Evolutionary conservation across 768 basidiomycete genomes (phyloP), one percentile per base, ranked within the genome.

Genomic region (Coprinopsis sp.): DNA sequence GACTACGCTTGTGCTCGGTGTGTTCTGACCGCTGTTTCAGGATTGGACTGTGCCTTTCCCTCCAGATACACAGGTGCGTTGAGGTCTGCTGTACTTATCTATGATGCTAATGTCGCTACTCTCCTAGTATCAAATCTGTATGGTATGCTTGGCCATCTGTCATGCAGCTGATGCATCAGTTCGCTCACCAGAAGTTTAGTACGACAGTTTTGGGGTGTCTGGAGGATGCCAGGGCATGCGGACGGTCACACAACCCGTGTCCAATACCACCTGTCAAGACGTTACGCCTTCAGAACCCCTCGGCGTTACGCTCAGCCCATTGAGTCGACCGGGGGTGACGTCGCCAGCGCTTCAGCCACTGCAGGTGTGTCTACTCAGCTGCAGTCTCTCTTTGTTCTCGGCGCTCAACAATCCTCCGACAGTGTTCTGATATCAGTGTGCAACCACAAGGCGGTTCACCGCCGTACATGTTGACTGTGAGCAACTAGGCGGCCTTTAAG

Each of bases 101-200:
- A 45, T 28, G 7, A 38, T 33, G 33, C 18, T 30, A 12, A 52
- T 18, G 13, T 46, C 13, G 33, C n/a, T 42, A 8, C 58, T n/a
- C n/a, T n/a, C n/a, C n/a, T n/a, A 71, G 67, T 79, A 77, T 58
- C 76, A 79, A 57, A 75, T 78, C 50, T 79, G 78, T 66, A 78
- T 79, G 77, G 77, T 78, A 45, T 28, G 58, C 28, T 28, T 37
- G 12, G 3, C 6, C 10, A 25, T 14, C 13, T 18, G 30, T 24
- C 27, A 29, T 7, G 7, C 12, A 7, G 29, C 25, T 16, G 40
- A 4, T 39, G 3, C 10, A 6, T 24, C 34, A 14, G 4, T 25
- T 16, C 25, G 11, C 42, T 38, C 49, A 30, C 54, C 19, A 37
- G 1, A 28, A 22, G 14, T 6, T 27, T 28, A 78, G 77, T 72